phyloP scores from a whole-genome alignment of 768 basidiomycete genomes.

The Chalciporus pseudorubinellus region DNA sequence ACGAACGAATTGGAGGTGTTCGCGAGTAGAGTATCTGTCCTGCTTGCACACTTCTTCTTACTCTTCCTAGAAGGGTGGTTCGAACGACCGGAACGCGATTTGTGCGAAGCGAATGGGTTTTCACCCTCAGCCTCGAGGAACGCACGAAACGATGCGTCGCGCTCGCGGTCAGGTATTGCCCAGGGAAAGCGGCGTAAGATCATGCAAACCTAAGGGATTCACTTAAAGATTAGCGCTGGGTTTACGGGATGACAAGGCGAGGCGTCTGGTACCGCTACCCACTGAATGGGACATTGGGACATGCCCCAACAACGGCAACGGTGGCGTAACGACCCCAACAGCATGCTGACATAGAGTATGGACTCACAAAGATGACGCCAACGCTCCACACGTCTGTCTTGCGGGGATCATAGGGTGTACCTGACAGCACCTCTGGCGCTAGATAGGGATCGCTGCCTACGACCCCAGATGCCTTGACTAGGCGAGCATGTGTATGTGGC shows the following conservation, averaged over 20 bases:
- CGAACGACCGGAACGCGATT: constrained; percentile 14
- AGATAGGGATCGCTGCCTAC: constrained; percentile 98
- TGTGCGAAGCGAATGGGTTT: constrained; percentile 39
- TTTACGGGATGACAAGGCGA: constrained; percentile 7
- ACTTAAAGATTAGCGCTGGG: constrained; percentile 8
- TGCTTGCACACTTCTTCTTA: constrained; percentile 2
- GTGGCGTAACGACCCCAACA: not conserved
- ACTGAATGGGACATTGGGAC: constrained; percentile 1
- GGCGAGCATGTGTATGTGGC: constrained; percentile 40
- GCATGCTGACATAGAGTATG: not conserved
- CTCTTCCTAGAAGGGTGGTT: constrained; percentile 5
- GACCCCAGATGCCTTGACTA: constrained; percentile 75
- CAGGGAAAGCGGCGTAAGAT: constrained; percentile 95
- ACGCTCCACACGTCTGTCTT: constrained; percentile 99
- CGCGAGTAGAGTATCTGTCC: not conserved
- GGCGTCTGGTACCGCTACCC: not conserved
- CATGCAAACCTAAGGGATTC: constrained; percentile 64
- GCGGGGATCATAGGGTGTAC: constrained; percentile 86
- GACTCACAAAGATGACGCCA: constrained; percentile 90
- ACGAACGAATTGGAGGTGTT: not conserved
- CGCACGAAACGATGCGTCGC: constrained; percentile 85
- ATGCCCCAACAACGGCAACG: not conserved
- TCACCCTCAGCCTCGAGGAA: constrained; percentile 95
- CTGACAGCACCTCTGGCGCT: constrained; percentile 88
- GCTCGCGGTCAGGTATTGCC: constrained; percentile 96